A percentile compares a stretch with the other conserved stretches of the same genome.
These are phyloP conservation scores for Echium plantagineum DNA, from an alignment of 257 asterid species.

Conservation along the genomic window DNA sequence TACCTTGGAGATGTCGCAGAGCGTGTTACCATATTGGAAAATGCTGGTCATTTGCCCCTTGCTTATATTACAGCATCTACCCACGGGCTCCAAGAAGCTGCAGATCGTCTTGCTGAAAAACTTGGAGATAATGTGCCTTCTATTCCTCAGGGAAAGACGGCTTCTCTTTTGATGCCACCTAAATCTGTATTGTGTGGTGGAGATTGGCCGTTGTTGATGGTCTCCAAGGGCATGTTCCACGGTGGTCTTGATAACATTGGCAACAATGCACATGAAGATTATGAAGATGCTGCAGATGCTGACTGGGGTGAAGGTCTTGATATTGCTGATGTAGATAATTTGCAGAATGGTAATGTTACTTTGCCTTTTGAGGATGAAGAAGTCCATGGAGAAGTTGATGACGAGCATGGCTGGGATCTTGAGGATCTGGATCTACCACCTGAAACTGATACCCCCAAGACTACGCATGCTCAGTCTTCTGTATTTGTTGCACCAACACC, in stretches of 20 bases:
- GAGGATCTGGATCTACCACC: constrained; percentile 91
- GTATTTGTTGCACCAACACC: constrained; percentile 50
- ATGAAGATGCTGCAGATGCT: constrained; percentile 49
- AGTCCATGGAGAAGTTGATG: constrained; percentile 46
- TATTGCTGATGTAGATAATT: constrained; percentile 48
- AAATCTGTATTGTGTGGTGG: constrained; percentile 62
- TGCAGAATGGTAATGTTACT: constrained; percentile 40
- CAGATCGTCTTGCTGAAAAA: constrained; percentile 49
- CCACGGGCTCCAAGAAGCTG: constrained; percentile 64
- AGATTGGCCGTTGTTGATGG: constrained; percentile 88
- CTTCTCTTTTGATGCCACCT: constrained; percentile 70
- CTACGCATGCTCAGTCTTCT: constrained; percentile 34
- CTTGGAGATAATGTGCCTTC: constrained; percentile 63
- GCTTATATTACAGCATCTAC: constrained; percentile 60
- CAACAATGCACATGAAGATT: constrained; percentile 25
- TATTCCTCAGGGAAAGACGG: constrained; percentile 40
- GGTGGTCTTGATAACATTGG: constrained; percentile 46
- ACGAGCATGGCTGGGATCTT: constrained; percentile 83
- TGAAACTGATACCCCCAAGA: constrained; percentile 59
- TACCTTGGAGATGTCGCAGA: constrained; percentile 82
- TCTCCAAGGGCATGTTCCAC: constrained; percentile 61
- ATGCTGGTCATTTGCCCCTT: constrained; percentile 69
- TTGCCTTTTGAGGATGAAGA: constrained; percentile 38
- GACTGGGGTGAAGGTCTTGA: constrained; percentile 50
- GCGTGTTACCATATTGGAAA: constrained; percentile 76